These are phyloP conservation scores for Sisymbrium irio DNA, from an alignment of 345 rosid genomes.

Conservation along the genomic window DNA sequence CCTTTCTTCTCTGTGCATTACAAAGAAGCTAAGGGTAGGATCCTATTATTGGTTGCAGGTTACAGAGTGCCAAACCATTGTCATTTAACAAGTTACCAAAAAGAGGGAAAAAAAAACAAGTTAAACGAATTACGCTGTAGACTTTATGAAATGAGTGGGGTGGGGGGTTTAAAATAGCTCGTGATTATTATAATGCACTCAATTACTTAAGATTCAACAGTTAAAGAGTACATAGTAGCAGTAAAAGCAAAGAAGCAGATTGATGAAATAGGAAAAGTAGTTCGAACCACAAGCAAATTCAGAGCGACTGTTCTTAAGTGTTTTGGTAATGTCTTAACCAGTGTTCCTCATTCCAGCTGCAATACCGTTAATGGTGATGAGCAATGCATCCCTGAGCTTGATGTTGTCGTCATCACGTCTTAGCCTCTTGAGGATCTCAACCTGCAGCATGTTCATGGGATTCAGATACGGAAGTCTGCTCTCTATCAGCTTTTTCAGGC, in stretches of 20 bases:
- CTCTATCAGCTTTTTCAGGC: slow-evolving; percentile 86
- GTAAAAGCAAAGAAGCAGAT: neutral
- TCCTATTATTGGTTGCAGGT: neutral
- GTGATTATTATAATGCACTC: neutral
- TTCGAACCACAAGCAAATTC: slow-evolving; percentile 6
- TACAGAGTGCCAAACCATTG: neutral
- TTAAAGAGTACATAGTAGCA: neutral
- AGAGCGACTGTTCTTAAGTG: neutral
- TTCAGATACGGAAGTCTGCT: slow-evolving; percentile 88
- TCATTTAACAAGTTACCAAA: neutral
- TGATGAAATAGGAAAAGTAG: neutral
- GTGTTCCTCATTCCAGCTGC: slow-evolving; percentile 99
- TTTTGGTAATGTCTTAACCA: slow-evolving; percentile 30
- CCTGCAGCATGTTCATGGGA: slow-evolving; percentile 88
- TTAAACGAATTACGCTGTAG: neutral
- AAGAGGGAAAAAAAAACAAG: neutral
- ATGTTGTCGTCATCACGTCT: slow-evolving; percentile 76
- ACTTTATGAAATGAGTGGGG: neutral
- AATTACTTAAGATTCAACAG: slow-evolving; percentile 3
- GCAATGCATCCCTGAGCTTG: slow-evolving; percentile 88
- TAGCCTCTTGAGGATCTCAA: slow-evolving; percentile 80
- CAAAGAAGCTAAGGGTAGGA: neutral
- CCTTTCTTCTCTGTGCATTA: neutral
- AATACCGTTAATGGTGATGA: slow-evolving; percentile 85
- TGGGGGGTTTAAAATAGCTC: neutral